Conservation (phyloP, 192 early-diverging fungal species). For the Gryganskiella cystojenkinii region DNA sequence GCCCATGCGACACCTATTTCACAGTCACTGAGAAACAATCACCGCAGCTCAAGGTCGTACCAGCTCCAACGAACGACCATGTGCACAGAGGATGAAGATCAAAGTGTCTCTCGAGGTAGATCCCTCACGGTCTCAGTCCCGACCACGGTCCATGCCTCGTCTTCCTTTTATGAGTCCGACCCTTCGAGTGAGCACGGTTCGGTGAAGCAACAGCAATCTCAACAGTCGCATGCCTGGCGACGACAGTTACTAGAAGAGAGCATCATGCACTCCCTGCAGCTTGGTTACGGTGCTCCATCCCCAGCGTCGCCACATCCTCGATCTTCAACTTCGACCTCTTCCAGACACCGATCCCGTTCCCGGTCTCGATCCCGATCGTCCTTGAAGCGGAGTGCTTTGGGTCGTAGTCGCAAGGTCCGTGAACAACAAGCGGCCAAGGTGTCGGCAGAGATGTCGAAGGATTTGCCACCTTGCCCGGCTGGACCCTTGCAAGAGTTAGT, state of each 20-base stretch:
- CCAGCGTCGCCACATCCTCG: no score
- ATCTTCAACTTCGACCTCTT: no score
- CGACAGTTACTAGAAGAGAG: conserved; percentile 21
- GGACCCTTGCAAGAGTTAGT: no score
- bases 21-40: background rate
- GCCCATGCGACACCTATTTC: no score
- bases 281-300: conserved; percentile 10
- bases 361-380: conserved; percentile 28
- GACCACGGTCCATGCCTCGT: background rate
- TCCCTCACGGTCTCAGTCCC: conserved; percentile 3
- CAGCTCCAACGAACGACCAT: conserved; percentile 4
- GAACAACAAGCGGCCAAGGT: conserved; percentile 5
- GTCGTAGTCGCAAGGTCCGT: conserved; percentile 7
- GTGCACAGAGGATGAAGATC: conserved; percentile 1
- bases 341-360: background rate
- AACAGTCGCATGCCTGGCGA: conserved; percentile 17
- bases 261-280: conserved; percentile 23
- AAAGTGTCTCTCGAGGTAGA: background rate
- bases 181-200: background rate
- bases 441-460: conserved; percentile 4
- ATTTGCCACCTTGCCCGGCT: conserved; percentile 7
- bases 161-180: conserved; percentile 16
- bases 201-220: no score
- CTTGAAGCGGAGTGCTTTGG: conserved; percentile 7
- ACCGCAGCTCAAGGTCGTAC: background rate